These are phyloP conservation scores for Mrakia blollopis DNA, from an alignment of 768 basidiomycete species.

Conservation along the genomic window DNA sequence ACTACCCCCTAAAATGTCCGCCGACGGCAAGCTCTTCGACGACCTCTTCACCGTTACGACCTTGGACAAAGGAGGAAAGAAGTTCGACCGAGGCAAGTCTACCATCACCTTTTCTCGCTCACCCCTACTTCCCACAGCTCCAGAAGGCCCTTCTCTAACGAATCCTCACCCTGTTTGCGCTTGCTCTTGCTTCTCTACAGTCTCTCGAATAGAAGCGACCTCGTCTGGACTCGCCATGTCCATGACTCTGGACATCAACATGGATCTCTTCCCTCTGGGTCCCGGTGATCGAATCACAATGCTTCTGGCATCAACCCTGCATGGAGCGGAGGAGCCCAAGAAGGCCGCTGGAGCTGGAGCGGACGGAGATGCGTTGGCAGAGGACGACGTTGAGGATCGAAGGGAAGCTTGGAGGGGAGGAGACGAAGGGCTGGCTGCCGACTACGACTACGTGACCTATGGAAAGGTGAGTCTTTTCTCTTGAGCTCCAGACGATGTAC, in stretches of 20 bases:
- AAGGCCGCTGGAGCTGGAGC: not conserved
- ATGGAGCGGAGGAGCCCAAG: conserved; percentile 4
- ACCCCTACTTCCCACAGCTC: not conserved
- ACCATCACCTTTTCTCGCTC: not conserved
- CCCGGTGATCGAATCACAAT: conserved; percentile 70
- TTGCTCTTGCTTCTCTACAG: conserved; percentile 48
- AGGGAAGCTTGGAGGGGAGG: conserved; percentile 59
- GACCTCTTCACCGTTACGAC: conserved; percentile 77
- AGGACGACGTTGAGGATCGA: conserved; percentile 36
- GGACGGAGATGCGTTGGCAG: conserved; percentile 36
- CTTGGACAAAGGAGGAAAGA: conserved; percentile 70
- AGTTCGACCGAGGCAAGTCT: conserved; percentile 83
- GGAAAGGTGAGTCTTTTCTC: conserved; percentile 64
- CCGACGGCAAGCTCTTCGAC: conserved; percentile 60
- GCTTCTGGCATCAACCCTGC: conserved; percentile 58
- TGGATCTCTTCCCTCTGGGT: conserved; percentile 76
- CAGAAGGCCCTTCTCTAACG: not conserved
- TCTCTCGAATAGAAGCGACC: conserved; percentile 82
- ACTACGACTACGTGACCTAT: conserved; percentile 99
- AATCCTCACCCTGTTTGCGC: not conserved
- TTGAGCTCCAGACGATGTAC: not conserved
- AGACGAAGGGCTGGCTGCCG: conserved; percentile 77
- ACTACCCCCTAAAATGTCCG: conserved; percentile 15
- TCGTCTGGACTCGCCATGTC: conserved; percentile 91
- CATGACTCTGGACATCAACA: conserved; percentile 86